Evolutionary conservation across 1,284 basidiomycete genomes (phyloP), one percentile per base, ranked within the genome.

Genomic region (Phaffia rhodozyma): DNA sequence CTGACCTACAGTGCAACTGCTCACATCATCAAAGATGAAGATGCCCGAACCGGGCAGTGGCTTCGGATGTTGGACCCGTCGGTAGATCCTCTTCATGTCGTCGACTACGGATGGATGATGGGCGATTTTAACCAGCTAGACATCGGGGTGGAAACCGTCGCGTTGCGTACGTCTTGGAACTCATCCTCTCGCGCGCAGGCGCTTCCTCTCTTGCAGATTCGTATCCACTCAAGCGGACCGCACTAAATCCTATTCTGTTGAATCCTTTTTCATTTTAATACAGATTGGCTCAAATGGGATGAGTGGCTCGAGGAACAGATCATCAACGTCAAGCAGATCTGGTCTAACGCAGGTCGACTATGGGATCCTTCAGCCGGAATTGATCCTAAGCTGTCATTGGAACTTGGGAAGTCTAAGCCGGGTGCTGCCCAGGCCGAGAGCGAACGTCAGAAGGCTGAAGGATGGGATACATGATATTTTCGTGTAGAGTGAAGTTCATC

Each of bases 41-140:
- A 77, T 67, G 76, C 75, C 13, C 67, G 75, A 13, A 76, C 75
- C 11, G 74, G 73, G 18, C 75, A 77, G 63, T 77, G 75, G 75
- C 67, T 77, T 29, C 67, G 74, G 23, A 68, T 70, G 54, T 67
- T 77, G 2, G 72, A 77, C 63, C 72, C 73, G 1, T 66, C 71
- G 13, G 72, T 72, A 23, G 75, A 77, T 66, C 73, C 74, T 4
- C 71, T 77, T 20, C 58, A 66, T 18, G 67, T 74, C 30, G 72
- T 75, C 58, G 76, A 77, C 68, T 71, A 74, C 67, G 75, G 75
- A 30, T 76, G 73, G 74, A 74, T 70, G 7, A 77, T 77, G 76
- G 76, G 75, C 2, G 76, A 77, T 66, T 77, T 73, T 73, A 77
- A 77, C 67, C 76, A 76, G 69, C 60, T 77, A 34, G 70, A 74